Base-by-base conservation (phyloP, 2,329 filamentous ascomycete genomes). In the Xylariales sp. region DNA sequence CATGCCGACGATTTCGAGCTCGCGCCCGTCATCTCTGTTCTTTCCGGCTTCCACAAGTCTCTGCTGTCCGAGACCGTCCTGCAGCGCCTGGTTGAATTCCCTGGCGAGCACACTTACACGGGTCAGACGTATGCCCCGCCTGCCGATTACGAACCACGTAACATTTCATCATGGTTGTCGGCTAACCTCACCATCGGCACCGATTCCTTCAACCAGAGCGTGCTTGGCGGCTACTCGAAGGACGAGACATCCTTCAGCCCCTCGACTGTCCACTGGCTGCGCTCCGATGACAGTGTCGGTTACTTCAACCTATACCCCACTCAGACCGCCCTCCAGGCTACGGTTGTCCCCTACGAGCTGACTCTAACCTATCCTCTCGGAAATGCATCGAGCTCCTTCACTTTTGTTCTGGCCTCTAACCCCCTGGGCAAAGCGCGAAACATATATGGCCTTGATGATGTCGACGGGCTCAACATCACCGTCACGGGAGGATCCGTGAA, bases 1-100 rank as follows among this genome's bases (percentile, higher is more conserved):
- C 71, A 75, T 44, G 63, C 63, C 21, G 61, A 64, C 25, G 72
- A 75, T 48, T 74, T 71, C 42, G 63, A 67, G 18, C 68, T 69
- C 28, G 63, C 59, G 1, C 70, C 70, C 1, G 53, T 74, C 2
- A 57, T 74, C 31, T 64, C 70, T 1, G 64, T 75, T 10, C 51
- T 74, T 11, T 59, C 69, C 0, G 53, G 57, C 0, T 68, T 63
- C 46, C 65, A 70, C 44, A 63, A 65, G 35, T 52, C 55, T 0
- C 56, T 69, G 11, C 49, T 70, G 13, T 52, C 60, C 1, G 52
- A 55, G 2, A 38, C 41, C 2, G 61, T 61, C 1, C 30, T 65
- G 6, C 46, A 52, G 3, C 50, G 56, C 0, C 51, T 74, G 11
- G 53, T 50, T 4, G 42, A 47, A 4, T 74, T 74, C 45, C 52